Evolutionary conservation across 2,329 filamentous ascomycete genomes (phyloP).

Genomic region (Dactylellina sp.): DNA sequence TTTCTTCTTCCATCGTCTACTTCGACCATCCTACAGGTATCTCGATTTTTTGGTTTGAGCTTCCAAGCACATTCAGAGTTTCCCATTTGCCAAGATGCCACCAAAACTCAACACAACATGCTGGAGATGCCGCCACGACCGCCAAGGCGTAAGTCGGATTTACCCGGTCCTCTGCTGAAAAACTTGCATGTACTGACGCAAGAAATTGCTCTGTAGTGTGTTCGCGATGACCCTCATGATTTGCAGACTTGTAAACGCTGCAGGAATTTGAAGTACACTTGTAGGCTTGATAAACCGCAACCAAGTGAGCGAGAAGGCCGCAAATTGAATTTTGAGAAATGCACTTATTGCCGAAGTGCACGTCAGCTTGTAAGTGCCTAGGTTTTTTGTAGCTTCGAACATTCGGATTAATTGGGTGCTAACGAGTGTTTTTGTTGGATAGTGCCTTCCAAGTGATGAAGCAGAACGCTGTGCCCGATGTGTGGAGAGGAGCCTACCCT

Average conservation of each 20-base stretch:
- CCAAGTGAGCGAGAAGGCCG: conserved; percentile 25
- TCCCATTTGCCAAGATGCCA: conserved; percentile 28
- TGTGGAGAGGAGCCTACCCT: conserved; percentile 18
- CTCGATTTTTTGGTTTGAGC: too few species aligned
- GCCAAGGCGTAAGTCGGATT: conserved; percentile 39
- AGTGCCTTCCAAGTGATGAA: conserved; percentile 27
- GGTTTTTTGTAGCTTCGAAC: too few species aligned
- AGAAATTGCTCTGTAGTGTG: conserved; percentile 20
- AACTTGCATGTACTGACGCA: background rate
- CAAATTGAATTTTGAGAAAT: conserved; percentile 35
- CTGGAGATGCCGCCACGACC: conserved; percentile 51
- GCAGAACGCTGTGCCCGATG: conserved; percentile 35
- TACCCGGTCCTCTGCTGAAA: background rate
- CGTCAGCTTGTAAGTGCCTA: conserved; percentile 31
- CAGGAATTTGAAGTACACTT: conserved; percentile 31
- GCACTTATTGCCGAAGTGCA: conserved; percentile 30
- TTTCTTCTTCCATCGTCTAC: too few species aligned
- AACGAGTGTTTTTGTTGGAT: background rate
- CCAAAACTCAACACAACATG: conserved; percentile 50
- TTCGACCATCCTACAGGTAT: too few species aligned
- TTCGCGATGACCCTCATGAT: conserved; percentile 40
- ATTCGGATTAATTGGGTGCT: too few species aligned
- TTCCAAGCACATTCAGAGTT: too few species aligned
- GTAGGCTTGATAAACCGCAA: conserved; percentile 10
- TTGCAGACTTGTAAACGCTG: conserved; percentile 26